Evolutionary conservation across 192 early-diverging fungal species (phyloP).

Genomic region (Backusella westeae): DNA sequence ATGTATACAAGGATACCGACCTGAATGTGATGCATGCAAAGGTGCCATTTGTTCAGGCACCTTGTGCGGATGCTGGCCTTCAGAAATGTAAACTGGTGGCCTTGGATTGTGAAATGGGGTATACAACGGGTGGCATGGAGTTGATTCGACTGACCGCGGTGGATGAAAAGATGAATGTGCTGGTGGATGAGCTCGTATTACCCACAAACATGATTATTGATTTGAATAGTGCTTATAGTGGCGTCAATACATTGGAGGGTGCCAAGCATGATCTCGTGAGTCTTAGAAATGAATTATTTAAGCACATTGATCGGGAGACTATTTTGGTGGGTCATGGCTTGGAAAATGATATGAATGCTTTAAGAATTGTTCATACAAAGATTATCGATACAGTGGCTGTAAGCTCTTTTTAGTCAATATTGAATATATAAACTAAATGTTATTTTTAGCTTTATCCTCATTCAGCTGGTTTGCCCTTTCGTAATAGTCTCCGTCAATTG

Average conservation of each 20-base stretch:
- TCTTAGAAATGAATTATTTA: conserved; percentile 36
- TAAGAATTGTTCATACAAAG: conserved; percentile 34
- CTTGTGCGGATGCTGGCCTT: conserved; percentile 11
- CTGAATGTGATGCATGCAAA: conserved; percentile 39
- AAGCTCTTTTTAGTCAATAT: not conserved
- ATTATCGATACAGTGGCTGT: conserved; percentile 45
- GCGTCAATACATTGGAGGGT: conserved; percentile 44
- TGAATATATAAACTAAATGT: too few species aligned
- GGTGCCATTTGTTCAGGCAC: conserved; percentile 42
- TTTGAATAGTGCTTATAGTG: conserved; percentile 58
- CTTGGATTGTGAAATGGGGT: conserved; percentile 76
- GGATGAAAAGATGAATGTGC: conserved; percentile 38
- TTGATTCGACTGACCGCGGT: conserved; percentile 60
- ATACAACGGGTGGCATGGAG: conserved; percentile 68
- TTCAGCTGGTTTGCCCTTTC: conserved; percentile 41
- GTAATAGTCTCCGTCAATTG: conserved; percentile 49
- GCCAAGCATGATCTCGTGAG: conserved; percentile 51
- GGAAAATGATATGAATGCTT: conserved; percentile 36
- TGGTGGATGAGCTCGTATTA: conserved; percentile 63
- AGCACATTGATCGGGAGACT: conserved; percentile 46
- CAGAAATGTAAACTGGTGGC: conserved; percentile 42
- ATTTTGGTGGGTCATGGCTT: conserved; percentile 65
- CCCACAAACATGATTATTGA: conserved; percentile 56
- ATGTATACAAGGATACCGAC: conserved; percentile 64
- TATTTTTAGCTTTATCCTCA: conserved; percentile 49